Conservation (phyloP, 202 grass and related monocot species). For the Zizania palustris region DNA sequence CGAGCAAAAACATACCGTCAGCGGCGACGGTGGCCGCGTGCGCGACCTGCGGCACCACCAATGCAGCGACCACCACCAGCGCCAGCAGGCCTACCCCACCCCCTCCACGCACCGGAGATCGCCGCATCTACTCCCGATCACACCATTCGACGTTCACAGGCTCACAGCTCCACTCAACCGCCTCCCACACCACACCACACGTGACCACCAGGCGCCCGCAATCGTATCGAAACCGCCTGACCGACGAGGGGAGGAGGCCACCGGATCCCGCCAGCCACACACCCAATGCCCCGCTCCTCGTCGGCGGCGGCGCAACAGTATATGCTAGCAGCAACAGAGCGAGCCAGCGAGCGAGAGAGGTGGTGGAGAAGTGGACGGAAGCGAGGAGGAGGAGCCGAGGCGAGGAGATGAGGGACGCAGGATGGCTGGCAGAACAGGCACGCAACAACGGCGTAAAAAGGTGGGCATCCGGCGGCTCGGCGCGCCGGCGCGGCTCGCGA, state of each 20-base stretch:
- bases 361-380: slow-evolving; percentile 25
- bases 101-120: not conserved
- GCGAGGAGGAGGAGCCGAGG: slow-evolving; percentile 4
- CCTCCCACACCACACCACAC: not conserved
- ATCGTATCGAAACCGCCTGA: slow-evolving; percentile 16
- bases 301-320: not conserved
- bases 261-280: not conserved
- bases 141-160: slow-evolving; percentile 34
- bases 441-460: slow-evolving; percentile 2
- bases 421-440: not conserved
- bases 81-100: too few relatives aligned
- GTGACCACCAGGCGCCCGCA: not conserved
- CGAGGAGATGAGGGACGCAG: not conserved
- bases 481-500: too few relatives aligned
- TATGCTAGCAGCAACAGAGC: not conserved
- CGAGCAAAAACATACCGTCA: slow-evolving; percentile 37
- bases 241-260: not conserved
- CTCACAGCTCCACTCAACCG: too few relatives aligned
- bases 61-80: slow-evolving; percentile 5
- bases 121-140: slow-evolving; percentile 39
- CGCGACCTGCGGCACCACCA: slow-evolving; percentile 38
- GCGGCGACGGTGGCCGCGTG: slow-evolving; percentile 43
- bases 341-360: not conserved
- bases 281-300: not conserved
- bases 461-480: not conserved